Percentiles rank a stretch among this genome's conserved stretches.
Evolutionary conservation across 768 basidiomycete genomes (phyloP).

Genomic region (Antrodiella citrinella): DNA sequence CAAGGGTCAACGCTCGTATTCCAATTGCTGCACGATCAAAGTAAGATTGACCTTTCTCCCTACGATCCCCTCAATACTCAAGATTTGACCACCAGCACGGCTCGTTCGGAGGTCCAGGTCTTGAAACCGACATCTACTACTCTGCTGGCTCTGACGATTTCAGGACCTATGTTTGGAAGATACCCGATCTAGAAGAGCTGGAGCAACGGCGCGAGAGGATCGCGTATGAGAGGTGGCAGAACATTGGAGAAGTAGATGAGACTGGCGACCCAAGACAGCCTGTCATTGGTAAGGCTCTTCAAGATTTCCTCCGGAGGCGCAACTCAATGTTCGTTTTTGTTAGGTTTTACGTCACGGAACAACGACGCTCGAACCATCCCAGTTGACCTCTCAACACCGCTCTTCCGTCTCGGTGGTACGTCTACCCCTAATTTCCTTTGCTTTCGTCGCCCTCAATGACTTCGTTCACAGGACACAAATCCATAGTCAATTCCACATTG

Average conservation of each 20-base stretch:
- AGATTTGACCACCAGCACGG: too few species aligned
- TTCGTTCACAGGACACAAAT: slow-evolving; percentile 47
- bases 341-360: slow-evolving; percentile 38
- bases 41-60: slow-evolving; percentile 26
- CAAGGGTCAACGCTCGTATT: slow-evolving; percentile 44
- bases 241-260: neutral
- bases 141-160: slow-evolving; percentile 82
- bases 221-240: neutral
- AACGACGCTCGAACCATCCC: slow-evolving; percentile 47
- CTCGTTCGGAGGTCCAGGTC: slow-evolving; percentile 57
- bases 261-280: neutral
- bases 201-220: neutral
- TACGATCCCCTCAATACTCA: slow-evolving; percentile 1
- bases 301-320: neutral
- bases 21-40: slow-evolving; percentile 75
- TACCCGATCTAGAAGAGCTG: slow-evolving; percentile 37
- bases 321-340: neutral
- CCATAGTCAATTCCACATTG: slow-evolving; percentile 67
- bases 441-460: neutral
- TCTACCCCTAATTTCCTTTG: neutral
- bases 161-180: slow-evolving; percentile 68
- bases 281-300: slow-evolving; percentile 3
- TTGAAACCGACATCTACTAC: slow-evolving; percentile 51
- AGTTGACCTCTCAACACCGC: slow-evolving; percentile 51
- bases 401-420: slow-evolving; percentile 51